Conservation (phyloP, 164 flowering plant species). For the Santalum album region DNA sequence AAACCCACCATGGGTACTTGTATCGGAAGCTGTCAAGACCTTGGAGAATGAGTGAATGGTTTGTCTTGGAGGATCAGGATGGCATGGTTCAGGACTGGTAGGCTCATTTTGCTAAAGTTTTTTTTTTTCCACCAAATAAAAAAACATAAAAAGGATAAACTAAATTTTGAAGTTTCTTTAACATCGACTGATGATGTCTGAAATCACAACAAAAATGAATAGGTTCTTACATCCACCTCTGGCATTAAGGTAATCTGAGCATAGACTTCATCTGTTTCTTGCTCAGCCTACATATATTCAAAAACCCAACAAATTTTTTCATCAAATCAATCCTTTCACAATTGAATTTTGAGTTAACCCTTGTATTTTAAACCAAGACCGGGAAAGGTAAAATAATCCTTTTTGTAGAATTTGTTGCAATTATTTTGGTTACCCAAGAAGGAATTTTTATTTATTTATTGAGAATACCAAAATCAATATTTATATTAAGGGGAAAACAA, state of each 20-base stretch:
- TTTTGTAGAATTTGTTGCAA: too few species aligned
- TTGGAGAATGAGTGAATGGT: conserved; percentile 49
- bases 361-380: too few species aligned
- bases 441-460: too few species aligned
- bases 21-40: conserved; percentile 61
- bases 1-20: conserved; percentile 73
- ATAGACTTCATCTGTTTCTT: conserved; percentile 82
- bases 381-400: too few species aligned
- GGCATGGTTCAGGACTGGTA: conserved; percentile 32
- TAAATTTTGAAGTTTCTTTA: not conserved
- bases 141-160: not conserved
- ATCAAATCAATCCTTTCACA: not conserved
- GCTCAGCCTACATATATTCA: conserved; percentile 53
- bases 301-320: not conserved
- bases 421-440: too few species aligned
- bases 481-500: too few species aligned
- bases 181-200: conserved; percentile 1
- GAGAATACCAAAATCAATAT: conserved; percentile 1
- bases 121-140: not conserved
- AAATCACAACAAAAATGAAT: not conserved
- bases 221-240: conserved; percentile 47
- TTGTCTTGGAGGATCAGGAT: conserved; percentile 30
- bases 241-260: conserved; percentile 72
- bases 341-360: not conserved
- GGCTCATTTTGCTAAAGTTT: conserved; percentile 43